Evolutionary conservation across 2,329 filamentous ascomycete species (phyloP), one percentile per base, ranked within the genome.

Genomic region (Meredithiella fracta): DNA sequence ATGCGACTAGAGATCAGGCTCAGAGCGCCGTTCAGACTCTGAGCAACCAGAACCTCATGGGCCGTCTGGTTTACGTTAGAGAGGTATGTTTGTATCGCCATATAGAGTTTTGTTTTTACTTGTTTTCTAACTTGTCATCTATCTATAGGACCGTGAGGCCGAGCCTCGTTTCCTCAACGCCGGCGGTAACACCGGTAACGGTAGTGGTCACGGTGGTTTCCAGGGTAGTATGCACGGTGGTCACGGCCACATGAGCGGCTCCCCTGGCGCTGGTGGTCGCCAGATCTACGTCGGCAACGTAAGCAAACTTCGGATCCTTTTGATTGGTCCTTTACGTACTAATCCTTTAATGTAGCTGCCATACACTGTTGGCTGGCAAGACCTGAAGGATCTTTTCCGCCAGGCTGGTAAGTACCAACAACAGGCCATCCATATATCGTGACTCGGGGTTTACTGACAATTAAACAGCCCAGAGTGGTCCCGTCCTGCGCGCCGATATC

Each of bases 1-100:
- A 98, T 83, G 90, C 90, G 71, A 96, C 91, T 66, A 87, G 90
- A 82, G 92, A 98, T 68, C 89, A 98, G 85, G 92, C 92, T 69
- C 92, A 97, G 72, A 85, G 88, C 71, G 92, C 92, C 67, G 92
- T 98, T 74, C 84, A 86, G 71, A 92, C 89, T 68, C 86, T 98
- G 73, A 96, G 90, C 80, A 98, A 98, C 76, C 91, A 96, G 73
- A 96, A 94, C 70, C 77, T 98, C 60, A 97, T 97, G 91, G 92
- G 92, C 59, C 84, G 92, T 70, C 85, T 98, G 65, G 89, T 98
- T 69, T 98, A 98, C 70, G 92, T 98, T 69, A 86, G 92, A 72
- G 92, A 98, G 79, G 90, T 94, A 78, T 65, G 74, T 67, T 52
- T n/a, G n/a, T n/a, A n/a, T n/a, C n/a, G n/a, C n/a, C n/a, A n/a